Base-by-base conservation (phyloP, 106 monocot genomes). In the Phalaenopsis aphrodite region DNA sequence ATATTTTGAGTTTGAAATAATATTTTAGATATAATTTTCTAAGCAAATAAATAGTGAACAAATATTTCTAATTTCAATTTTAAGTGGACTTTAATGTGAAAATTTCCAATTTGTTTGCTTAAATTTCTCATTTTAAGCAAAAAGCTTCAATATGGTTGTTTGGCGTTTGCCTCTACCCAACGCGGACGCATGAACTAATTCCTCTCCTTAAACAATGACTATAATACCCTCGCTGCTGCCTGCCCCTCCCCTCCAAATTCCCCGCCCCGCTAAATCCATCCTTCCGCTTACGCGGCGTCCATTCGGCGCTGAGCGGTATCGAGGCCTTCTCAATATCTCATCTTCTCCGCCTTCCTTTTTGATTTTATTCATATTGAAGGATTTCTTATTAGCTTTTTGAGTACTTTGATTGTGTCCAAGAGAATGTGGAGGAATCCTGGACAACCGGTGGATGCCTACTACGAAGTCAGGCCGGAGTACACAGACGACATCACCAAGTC, bases 401-500 rank as follows among this genome's bases (percentile, higher is more conserved):
- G 76, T 48, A 49, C 24, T 76, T 52, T 7, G n/a, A 21, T 49
- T 47, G 41, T 19, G 48, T 76, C 1, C 30, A 76, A 76, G 76
- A 42, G 24, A 65, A 86, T 92, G 91, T 85, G 89, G 91, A 89
- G 69, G 82, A 83, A 82, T 23, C 67, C 76, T 37, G 88, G 83
- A 77, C 42, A 76, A 16, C 85, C 88, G 18, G 81, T 85, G 69
- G 90, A 90, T 64, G 84, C 88, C 23, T 93, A 83, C 79, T 93
- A 93, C 47, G 84, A 78, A 56, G 82, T 88, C 76, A 84, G 90
- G 41, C 78, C 90, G 2, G 93, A 90, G 56, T 93, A 88, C 86
- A 30, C 30, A 3, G 93, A 90, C 61, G 93, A 90, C 43, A 81
- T 86, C 0, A 85, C 93, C 41, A 88, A 90, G 87, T 90, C 85